A percentile compares a stretch with the other conserved stretches of the same genome.
phyloP scores from a whole-genome alignment of 73 alveolate genomes.

The Paramecium biaurelia region DNA sequence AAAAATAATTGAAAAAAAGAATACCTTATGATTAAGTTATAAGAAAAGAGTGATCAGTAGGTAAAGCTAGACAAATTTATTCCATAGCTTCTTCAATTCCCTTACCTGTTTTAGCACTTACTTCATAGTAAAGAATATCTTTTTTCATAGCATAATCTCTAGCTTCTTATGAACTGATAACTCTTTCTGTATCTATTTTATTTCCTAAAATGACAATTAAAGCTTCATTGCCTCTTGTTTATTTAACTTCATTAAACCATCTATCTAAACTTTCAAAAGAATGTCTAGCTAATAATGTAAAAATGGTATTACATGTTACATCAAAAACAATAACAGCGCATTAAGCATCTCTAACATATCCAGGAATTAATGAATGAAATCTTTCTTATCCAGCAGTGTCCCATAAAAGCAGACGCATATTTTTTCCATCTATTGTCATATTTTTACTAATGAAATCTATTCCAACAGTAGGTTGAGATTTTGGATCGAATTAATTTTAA shows the following conservation, averaged over 20 bases:
- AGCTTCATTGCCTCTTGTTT: conserved; percentile 83
- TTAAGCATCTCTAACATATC: conserved; percentile 34
- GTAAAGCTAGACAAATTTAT: neutral
- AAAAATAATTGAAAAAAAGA: neutral
- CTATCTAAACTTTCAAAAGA: conserved; percentile 79
- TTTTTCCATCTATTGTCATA: conserved; percentile 57
- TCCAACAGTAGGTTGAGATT: conserved; percentile 65
- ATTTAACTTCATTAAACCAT: conserved; percentile 82
- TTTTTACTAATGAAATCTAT: conserved; percentile 46
- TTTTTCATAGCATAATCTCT: conserved; percentile 60
- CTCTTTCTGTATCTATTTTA: conserved; percentile 76
- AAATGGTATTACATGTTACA: conserved; percentile 14
- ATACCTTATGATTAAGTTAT: conserved; percentile 17
- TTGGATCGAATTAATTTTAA: conserved; percentile 36
- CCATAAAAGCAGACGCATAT: conserved; percentile 63
- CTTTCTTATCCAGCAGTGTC: conserved; percentile 73
- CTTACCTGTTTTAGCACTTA: conserved; percentile 71
- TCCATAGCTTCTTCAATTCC: conserved; percentile 68
- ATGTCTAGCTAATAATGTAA: conserved; percentile 39
- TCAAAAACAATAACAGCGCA: conserved; percentile 59
- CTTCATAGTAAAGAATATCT: conserved; percentile 70
- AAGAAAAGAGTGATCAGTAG: conserved; percentile 16
- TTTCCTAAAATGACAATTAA: conserved; percentile 81
- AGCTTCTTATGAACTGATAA: conserved; percentile 67
- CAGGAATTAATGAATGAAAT: conserved; percentile 53